A percentile compares a stretch with the other conserved stretches of the same genome.
Conservation (phyloP, 257 asterid genomes). For the Lithospermum erythrorhizon region DNA sequence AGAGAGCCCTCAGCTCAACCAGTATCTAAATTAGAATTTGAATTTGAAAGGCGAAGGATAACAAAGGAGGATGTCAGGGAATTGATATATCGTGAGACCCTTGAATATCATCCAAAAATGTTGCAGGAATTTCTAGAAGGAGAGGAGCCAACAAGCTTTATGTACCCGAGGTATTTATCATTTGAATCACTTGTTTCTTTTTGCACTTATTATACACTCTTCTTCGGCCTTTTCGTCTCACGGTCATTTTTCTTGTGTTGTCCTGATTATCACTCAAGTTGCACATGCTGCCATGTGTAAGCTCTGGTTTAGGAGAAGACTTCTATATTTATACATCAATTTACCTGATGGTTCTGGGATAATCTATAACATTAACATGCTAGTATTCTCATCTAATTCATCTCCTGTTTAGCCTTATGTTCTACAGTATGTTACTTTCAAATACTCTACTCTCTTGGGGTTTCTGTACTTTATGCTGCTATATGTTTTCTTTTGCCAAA, state of each 20-base stretch:
- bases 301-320: too few species aligned
- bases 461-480: background rate
- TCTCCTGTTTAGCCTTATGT: background rate
- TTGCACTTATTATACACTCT: background rate
- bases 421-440: background rate
- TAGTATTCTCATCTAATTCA: too few species aligned
- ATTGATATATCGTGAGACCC: conserved; percentile 84
- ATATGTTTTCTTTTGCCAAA: background rate
- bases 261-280: background rate
- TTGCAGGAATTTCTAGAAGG: conserved; percentile 82
- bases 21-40: conserved; percentile 93
- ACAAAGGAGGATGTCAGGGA: conserved; percentile 91
- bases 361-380: too few species aligned
- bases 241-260: background rate
- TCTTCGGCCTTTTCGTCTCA: background rate
- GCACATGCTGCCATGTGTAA: too few species aligned
- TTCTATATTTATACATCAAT: too few species aligned
- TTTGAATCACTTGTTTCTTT: background rate
- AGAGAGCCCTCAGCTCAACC: conserved; percentile 97
- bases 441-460: too few species aligned
- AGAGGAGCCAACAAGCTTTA: conserved; percentile 82
- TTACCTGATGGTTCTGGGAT: too few species aligned
- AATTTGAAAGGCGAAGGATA: conserved; percentile 89
- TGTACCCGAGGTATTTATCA: conserved; percentile 78
- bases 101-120: conserved; percentile 95